phyloP scores from a whole-genome alignment of 192 early-diverging fungal genomes.

The Dissophora globulifera region DNA sequence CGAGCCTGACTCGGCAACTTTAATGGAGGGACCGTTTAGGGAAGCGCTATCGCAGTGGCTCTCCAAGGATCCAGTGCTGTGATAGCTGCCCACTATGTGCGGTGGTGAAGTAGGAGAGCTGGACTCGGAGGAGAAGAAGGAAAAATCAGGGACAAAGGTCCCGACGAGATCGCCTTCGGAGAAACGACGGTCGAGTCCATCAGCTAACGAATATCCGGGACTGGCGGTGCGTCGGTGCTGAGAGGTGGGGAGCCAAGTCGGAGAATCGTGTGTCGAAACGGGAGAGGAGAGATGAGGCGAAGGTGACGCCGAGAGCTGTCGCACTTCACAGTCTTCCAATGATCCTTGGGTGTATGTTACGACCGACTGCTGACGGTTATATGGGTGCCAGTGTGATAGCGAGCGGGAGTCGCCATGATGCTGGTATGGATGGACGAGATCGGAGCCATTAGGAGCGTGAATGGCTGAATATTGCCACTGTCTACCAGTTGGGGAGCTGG shows the following conservation, averaged over 20 bases:
- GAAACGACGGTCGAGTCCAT: slow-evolving; percentile 27
- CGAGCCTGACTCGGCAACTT: neutral
- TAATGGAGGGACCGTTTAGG: neutral
- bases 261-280: neutral
- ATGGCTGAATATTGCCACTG: neutral
- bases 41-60: neutral
- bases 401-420: slow-evolving; percentile 7
- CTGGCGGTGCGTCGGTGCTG: slow-evolving; percentile 31
- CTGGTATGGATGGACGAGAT: neutral
- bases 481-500: neutral
- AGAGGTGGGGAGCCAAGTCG: neutral
- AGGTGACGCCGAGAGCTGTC: slow-evolving; percentile 22
- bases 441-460: neutral
- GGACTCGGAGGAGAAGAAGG: slow-evolving; percentile 3
- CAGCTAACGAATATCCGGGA: neutral
- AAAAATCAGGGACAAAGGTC: slow-evolving; percentile 11
- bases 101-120: neutral
- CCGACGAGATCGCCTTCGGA: slow-evolving; percentile 34
- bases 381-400: slow-evolving; percentile 23
- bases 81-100: neutral
- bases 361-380: slow-evolving; percentile 6
- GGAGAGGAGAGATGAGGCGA: slow-evolving; percentile 8
- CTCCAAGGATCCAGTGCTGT: neutral
- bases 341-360: neutral
- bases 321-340: neutral